These are phyloP conservation scores for Peniophora sp. DNA, from an alignment of 1,284 basidiomycete species.

Conservation along the genomic window DNA sequence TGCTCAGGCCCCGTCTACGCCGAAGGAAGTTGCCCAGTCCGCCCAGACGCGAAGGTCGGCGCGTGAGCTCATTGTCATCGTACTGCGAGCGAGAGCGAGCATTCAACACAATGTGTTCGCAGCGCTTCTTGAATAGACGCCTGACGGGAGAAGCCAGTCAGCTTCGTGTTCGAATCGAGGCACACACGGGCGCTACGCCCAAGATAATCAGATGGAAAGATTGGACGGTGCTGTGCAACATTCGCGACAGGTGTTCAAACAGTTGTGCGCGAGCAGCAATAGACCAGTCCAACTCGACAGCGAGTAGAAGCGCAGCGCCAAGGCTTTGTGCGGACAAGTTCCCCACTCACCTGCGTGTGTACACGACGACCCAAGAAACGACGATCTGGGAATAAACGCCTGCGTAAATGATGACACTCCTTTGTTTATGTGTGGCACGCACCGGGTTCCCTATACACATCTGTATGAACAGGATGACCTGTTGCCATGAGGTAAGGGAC, in stretches of 20 bases:
- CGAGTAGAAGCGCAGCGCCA: too few species aligned
- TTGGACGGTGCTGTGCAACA: background rate
- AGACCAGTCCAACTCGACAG: background rate
- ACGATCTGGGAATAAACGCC: constrained; percentile 17
- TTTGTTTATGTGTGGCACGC: constrained; percentile 21
- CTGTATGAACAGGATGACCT: constrained; percentile 63
- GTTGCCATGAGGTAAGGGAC: constrained; percentile 68
- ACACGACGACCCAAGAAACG: constrained; percentile 26
- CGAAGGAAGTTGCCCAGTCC: constrained; percentile 3
- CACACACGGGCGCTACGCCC: background rate
- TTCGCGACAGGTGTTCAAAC: constrained; percentile 5
- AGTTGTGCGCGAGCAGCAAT: background rate
- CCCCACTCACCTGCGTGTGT: constrained; percentile 18
- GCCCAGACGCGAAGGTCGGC: background rate
- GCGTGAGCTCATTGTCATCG: background rate
- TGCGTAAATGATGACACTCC: background rate
- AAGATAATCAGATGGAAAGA: background rate
- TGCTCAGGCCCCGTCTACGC: background rate
- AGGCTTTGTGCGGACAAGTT: too few species aligned
- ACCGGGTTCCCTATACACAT: constrained; percentile 71
- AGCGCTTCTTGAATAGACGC: constrained; percentile 10
- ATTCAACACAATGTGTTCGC: constrained; percentile 10
- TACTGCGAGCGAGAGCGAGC: constrained; percentile 2
- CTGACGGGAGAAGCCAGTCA: constrained; percentile 3
- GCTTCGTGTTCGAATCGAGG: background rate